A percentile compares a stretch with the other conserved stretches of the same genome.
phyloP scores from a whole-genome alignment of 2,329 filamentous ascomycete species.

The Hypoxylon sp. region DNA sequence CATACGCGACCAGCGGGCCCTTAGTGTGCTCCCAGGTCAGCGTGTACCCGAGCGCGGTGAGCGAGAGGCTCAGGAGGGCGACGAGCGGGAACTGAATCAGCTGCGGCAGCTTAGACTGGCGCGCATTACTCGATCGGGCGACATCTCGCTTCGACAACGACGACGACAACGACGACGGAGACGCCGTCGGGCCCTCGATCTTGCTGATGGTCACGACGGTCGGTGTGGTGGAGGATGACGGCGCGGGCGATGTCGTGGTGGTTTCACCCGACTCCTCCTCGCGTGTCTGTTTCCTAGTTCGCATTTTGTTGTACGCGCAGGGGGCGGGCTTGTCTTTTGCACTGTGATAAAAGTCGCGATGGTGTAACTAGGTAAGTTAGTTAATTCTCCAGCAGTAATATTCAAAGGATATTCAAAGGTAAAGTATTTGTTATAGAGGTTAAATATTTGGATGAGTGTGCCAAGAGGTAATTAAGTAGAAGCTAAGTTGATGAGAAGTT shows the following conservation, averaged over 20 bases:
- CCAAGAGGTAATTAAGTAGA: too few species aligned
- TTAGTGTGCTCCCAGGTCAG: slow-evolving; percentile 66
- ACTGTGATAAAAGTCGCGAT: too few species aligned
- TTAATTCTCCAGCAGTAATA: too few species aligned
- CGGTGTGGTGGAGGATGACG: slow-evolving; percentile 5
- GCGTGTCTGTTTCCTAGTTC: slow-evolving; percentile 36
- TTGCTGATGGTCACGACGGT: slow-evolving; percentile 41
- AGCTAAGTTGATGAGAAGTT: slow-evolving; percentile 2
- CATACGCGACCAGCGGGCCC: slow-evolving; percentile 73
- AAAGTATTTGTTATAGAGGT: too few species aligned
- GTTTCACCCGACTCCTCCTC: slow-evolving; percentile 16
- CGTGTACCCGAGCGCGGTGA: slow-evolving; percentile 72
- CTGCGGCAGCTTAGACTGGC: slow-evolving; percentile 52
- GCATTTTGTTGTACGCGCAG: slow-evolving; percentile 28
- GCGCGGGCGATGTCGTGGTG: slow-evolving; percentile 9
- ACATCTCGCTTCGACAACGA: slow-evolving; percentile 15
- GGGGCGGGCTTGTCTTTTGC: too few species aligned
- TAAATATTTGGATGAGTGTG: too few species aligned
- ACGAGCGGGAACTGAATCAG: slow-evolving; percentile 62
- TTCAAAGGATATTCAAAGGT: too few species aligned
- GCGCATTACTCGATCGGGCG: slow-evolving; percentile 11
- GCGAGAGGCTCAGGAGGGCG: slow-evolving; percentile 63
- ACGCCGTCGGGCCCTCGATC: slow-evolving; percentile 37
- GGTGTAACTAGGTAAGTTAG: too few species aligned
- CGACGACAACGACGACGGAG: too few species aligned